Evolutionary conservation across 208 protist species (phyloP).

Genomic region (Trypanosoma caninum): DNA sequence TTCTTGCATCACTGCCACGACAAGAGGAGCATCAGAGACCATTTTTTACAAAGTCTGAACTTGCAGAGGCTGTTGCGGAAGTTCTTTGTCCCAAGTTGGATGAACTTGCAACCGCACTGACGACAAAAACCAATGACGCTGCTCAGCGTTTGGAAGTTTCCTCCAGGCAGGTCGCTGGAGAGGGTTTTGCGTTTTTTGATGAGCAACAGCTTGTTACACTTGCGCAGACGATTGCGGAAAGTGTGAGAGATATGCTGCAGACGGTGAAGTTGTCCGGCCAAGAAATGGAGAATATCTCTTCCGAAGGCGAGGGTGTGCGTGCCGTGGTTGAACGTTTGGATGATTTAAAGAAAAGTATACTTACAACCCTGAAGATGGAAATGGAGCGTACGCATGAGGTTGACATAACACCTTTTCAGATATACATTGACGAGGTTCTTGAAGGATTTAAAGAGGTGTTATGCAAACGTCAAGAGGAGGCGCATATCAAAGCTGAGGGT

Average conservation of each 20-base stretch:
- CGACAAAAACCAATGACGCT: not conserved
- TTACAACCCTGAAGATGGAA: slow-evolving; percentile 43
- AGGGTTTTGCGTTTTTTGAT: not conserved
- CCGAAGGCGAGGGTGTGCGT: not conserved
- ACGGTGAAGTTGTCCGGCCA: slow-evolving; percentile 3
- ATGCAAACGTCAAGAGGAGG: slow-evolving; percentile 20
- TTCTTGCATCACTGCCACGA: slow-evolving; percentile 37
- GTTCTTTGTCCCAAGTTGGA: slow-evolving; percentile 45
- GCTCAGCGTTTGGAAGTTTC: not conserved
- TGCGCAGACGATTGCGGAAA: slow-evolving; percentile 20
- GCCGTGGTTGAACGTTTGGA: slow-evolving; percentile 10
- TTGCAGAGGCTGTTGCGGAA: slow-evolving; percentile 45
- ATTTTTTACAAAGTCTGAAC: slow-evolving; percentile 21
- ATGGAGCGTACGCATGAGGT: slow-evolving; percentile 59
- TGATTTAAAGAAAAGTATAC: slow-evolving; percentile 37
- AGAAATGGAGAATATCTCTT: not conserved
- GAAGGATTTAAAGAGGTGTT: slow-evolving; percentile 50
- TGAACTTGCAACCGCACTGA: slow-evolving; percentile 6
- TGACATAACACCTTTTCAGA: slow-evolving; percentile 74
- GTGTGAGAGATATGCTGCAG: slow-evolving; percentile 13
- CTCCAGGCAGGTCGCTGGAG: not conserved
- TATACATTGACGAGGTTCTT: slow-evolving; percentile 74
- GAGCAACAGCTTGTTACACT: slow-evolving; percentile 17
- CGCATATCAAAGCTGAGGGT: slow-evolving; percentile 21
- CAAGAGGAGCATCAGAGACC: slow-evolving; percentile 2